Conservation (phyloP, 352 stramenopile species). For the Phytopythium delawarense region DNA sequence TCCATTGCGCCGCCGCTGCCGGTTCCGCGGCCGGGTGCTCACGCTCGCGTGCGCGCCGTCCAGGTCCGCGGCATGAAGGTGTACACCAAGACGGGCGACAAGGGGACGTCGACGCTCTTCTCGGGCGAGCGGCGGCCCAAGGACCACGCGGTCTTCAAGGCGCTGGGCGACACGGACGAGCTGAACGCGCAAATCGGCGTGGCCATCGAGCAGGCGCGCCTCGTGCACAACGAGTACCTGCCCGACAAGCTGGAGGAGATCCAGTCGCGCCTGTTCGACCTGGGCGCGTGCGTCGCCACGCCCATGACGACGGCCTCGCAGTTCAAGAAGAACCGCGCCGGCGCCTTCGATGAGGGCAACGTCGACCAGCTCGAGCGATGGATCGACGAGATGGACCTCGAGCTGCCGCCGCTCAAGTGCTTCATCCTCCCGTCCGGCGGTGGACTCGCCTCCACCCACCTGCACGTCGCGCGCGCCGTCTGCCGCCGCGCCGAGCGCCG, state of each 20-base stretch:
- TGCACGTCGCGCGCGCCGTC: conserved; percentile 83
- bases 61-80: conserved; percentile 68
- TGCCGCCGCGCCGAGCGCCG: conserved; percentile 85
- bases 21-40: not conserved
- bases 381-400: conserved; percentile 88
- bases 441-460: conserved; percentile 72
- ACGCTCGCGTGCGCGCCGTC: not conserved
- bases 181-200: conserved; percentile 81
- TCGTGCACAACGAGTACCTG: conserved; percentile 37
- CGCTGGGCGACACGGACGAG: conserved; percentile 90
- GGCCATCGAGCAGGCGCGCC: conserved; percentile 47
- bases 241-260: conserved; percentile 75
- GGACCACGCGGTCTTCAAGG: conserved; percentile 85
- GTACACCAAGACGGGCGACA: conserved; percentile 92
- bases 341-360: conserved; percentile 59
- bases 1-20: not conserved
- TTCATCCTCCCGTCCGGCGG: conserved; percentile 86
- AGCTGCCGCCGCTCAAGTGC: conserved; percentile 76
- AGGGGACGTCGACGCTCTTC: conserved; percentile 90
- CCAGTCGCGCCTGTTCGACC: conserved; percentile 88
- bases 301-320: conserved; percentile 59
- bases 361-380: conserved; percentile 64
- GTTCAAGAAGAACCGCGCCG: conserved; percentile 60
- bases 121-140: conserved; percentile 87
- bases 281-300: conserved; percentile 87